Conservation (phyloP, 768 basidiomycete species). For the Mycena galericulata region DNA sequence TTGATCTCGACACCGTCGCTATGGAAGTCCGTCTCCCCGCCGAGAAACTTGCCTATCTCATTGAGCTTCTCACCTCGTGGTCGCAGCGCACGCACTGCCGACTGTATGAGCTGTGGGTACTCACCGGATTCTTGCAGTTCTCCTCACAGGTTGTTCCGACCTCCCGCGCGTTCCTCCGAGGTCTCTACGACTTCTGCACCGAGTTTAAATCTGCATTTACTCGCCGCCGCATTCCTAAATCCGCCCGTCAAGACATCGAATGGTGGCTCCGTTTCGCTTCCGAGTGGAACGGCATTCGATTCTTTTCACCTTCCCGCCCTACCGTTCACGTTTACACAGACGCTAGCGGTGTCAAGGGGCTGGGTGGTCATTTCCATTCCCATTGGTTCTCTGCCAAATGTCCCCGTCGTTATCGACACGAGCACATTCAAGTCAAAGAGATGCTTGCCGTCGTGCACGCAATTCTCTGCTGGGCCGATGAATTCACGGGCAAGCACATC, state of each 20-base stretch:
- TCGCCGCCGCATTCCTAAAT: slow-evolving; percentile 33
- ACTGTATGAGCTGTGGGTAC: slow-evolving; percentile 22
- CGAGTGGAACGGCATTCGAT: slow-evolving; percentile 35
- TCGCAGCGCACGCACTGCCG: background rate
- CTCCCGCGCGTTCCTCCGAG: slow-evolving; percentile 24
- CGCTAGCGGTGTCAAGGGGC: slow-evolving; percentile 41
- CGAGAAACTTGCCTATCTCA: slow-evolving; percentile 21
- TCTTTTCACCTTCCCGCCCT: slow-evolving; percentile 13
- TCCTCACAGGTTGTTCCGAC: slow-evolving; percentile 29
- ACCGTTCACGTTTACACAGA: slow-evolving; percentile 40
- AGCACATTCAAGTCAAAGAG: slow-evolving; percentile 37
- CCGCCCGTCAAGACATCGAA: slow-evolving; percentile 34
- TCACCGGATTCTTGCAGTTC: slow-evolving; percentile 32
- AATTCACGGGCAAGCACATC: background rate
- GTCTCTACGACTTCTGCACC: slow-evolving; percentile 10
- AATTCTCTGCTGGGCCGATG: background rate
- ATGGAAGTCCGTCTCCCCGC: slow-evolving; percentile 28
- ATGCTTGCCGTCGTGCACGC: slow-evolving; percentile 14
- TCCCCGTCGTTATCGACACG: slow-evolving; percentile 38
- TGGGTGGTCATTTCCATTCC: slow-evolving; percentile 36
- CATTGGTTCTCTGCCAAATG: slow-evolving; percentile 39
- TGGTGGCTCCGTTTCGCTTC: slow-evolving; percentile 36
- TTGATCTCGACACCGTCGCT: slow-evolving; percentile 34
- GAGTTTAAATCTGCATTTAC: slow-evolving; percentile 29
- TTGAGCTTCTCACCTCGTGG: background rate